These are phyloP conservation scores for Neofusicoccum kwambonambiense DNA, from an alignment of 2,329 filamentous ascomycete species.

Conservation along the genomic window DNA sequence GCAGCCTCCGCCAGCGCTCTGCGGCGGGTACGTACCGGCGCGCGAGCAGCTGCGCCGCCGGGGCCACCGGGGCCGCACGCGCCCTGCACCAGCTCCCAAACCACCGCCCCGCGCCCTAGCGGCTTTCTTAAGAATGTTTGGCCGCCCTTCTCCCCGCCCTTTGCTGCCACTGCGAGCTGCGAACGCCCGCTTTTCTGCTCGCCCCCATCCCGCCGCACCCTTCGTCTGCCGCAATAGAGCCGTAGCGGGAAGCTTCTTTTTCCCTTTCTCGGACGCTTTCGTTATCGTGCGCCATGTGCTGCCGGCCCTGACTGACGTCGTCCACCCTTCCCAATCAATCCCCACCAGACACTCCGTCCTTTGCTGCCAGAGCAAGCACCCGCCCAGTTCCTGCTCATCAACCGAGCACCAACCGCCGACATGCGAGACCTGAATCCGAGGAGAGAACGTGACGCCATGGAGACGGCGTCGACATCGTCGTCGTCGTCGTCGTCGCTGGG, in stretches of 20 bases:
- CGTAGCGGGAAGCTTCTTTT: conserved; percentile 11
- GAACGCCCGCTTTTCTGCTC: no score
- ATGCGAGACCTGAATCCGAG: neutral
- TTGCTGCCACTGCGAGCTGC: neutral
- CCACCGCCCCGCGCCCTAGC: neutral
- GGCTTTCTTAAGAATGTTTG: neutral
- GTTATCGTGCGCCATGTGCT: conserved; percentile 5
- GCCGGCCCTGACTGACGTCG: neutral
- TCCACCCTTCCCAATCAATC: neutral
- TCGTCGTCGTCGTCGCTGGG: neutral
- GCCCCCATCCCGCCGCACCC: neutral
- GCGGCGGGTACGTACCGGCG: no score
- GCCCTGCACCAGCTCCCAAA: neutral
- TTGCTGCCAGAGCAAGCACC: neutral
- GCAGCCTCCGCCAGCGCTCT: no score
- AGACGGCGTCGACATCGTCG: neutral
- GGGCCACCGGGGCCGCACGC: neutral
- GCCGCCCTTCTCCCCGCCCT: conserved; percentile 3
- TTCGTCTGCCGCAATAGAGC: neutral
- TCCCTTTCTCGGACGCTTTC: neutral
- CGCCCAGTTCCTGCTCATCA: neutral
- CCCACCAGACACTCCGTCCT: neutral
- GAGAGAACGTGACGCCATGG: neutral
- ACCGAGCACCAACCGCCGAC: neutral
- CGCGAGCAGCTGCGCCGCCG: no score